Evolutionary conservation across 1,139 yeast species (phyloP), one percentile per base, ranked within the genome.

Genomic region (Trichomonascaceae sp.): DNA sequence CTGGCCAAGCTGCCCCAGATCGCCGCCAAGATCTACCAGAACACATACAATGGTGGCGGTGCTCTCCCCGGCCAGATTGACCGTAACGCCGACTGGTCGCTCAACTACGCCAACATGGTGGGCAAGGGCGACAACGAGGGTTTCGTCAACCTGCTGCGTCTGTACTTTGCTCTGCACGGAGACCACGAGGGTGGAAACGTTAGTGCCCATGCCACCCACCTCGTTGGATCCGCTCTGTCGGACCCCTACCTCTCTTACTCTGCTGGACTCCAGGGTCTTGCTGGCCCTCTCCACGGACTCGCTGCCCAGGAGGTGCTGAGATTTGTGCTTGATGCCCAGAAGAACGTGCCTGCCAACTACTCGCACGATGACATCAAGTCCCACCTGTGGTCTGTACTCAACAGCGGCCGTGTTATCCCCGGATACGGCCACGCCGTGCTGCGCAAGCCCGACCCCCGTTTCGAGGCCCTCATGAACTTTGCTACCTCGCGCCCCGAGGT

Each of bases 111-210:
- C 47, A 63, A 67, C 54, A 64, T 81, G 63, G 69, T 85, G 55
- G 96, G 97, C 54, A 79, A 66, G 64, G 87, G 84, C 56, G 68
- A 69, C 47, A 76, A 80, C 68, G 56, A 62, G 49, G 92, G 82
- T 62, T 87, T 87, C 59, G 73, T 80, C 42, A 93, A 85, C 64
- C 73, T 87, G 55, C 76, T 85, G 76, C 76, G 96, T 69, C 71
- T 87, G 56, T 87, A 87, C 71, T 71, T 84, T 57, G 82, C 95
- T 47, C 78, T 87, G 55, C 97, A 87, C 69, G 85, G 93, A 37
- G 96, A 87, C 64, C 97, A 87, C 67, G 97, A 87, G 69, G 96
- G 96, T 67, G 97, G 97, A 64, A 87, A 87, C 58, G 97, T 87
- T 43, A 82, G 95, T 43, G 96, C 96, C 35, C 97, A 87, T 69